phyloP scores from a whole-genome alignment of 2,329 filamentous ascomycete species.

The Aspergillus phoenicis region DNA sequence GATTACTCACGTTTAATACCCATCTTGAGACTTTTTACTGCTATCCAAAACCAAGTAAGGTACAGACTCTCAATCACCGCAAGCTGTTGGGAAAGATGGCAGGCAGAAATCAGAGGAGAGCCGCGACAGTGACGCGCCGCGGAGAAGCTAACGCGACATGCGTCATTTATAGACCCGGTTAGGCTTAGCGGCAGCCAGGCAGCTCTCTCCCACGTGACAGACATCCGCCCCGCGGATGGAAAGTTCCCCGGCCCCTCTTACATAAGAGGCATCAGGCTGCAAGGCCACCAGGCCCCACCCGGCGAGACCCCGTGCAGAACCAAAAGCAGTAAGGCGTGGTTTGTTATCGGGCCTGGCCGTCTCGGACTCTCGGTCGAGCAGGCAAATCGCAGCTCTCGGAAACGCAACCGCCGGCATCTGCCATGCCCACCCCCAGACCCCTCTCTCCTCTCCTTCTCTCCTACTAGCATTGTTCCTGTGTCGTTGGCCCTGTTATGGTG shows the following conservation, averaged over 20 bases:
- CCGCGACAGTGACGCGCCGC: slow-evolving; percentile 20
- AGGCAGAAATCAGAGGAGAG: not conserved
- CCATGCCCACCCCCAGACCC: slow-evolving; percentile 7
- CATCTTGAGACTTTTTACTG: slow-evolving; percentile 38
- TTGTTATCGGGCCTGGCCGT: slow-evolving; percentile 5
- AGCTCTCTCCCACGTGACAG: slow-evolving; percentile 23
- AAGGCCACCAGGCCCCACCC: slow-evolving; percentile 20
- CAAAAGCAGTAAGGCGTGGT: not conserved
- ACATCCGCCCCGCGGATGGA: slow-evolving; percentile 10
- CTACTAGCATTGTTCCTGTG: not conserved
- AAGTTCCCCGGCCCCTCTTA: slow-evolving; percentile 11
- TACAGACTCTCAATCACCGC: no score
- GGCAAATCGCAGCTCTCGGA: slow-evolving; percentile 12
- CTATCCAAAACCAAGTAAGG: not conserved
- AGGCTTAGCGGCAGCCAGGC: slow-evolving; percentile 15
- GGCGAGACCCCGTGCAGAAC: not conserved
- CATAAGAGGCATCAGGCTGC: not conserved
- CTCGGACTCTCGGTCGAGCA: slow-evolving; percentile 14
- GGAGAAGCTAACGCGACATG: slow-evolving; percentile 22
- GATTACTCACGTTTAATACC: slow-evolving; percentile 53
- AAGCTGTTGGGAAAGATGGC: not conserved
- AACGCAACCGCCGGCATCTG: not conserved
- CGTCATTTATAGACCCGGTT: slow-evolving; percentile 24
- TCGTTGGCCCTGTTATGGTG: not conserved
- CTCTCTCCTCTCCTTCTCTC: slow-evolving; percentile 8